phyloP scores from a whole-genome alignment of 2,329 filamentous ascomycete species.

The Sporothrix inflata region DNA sequence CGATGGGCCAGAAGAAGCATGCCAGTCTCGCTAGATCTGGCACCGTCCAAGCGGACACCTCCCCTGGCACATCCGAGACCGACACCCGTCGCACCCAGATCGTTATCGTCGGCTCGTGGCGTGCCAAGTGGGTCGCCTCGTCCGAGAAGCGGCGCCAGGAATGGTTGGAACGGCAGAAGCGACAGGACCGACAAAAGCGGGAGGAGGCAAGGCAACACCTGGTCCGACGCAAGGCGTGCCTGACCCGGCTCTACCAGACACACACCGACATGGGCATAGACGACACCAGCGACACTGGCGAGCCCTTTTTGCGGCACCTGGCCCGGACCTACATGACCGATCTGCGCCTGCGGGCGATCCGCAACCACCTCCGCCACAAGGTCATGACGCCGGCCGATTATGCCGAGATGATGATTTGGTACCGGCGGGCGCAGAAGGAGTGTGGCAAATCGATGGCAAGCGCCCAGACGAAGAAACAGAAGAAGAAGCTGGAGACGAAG shows the following conservation, averaged over 20 bases:
- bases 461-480: background rate
- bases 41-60: background rate
- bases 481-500: background rate
- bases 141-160: background rate
- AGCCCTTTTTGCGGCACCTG: conserved; percentile 14
- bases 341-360: background rate
- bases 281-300: background rate
- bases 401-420: conserved; percentile 6
- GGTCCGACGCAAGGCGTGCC: background rate
- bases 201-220: background rate
- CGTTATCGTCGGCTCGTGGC: background rate
- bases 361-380: background rate
- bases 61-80: background rate
- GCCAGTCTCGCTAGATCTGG: background rate
- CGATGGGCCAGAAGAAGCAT: background rate
- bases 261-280: background rate
- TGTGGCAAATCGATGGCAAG: background rate
- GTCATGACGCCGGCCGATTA: conserved; percentile 1
- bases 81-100: background rate
- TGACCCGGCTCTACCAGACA: background rate
- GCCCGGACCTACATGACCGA: conserved; percentile 14
- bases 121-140: background rate
- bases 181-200: background rate
- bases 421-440: background rate
- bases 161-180: background rate